phyloP scores from a whole-genome alignment of 768 basidiomycete species.

The Austroboletus eburneus region DNA sequence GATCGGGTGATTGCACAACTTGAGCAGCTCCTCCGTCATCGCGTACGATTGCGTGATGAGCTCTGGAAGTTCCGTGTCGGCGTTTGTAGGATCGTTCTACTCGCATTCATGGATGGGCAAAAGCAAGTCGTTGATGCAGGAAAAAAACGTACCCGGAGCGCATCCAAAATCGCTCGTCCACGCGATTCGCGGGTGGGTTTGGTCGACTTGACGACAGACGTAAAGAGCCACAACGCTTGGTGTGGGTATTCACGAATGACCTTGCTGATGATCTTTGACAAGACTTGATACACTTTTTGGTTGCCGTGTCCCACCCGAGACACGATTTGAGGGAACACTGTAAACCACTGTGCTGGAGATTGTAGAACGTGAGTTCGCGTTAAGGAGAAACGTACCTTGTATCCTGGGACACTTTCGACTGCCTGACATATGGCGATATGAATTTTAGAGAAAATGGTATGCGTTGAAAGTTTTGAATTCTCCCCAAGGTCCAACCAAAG shows the following conservation, averaged over 20 bases:
- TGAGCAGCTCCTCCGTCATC: constrained; percentile 70
- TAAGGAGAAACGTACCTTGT: constrained; percentile 59
- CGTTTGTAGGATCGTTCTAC: constrained; percentile 46
- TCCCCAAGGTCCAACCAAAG: constrained; percentile 95
- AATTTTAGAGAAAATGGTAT: constrained; percentile 49
- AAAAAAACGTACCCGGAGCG: constrained; percentile 46
- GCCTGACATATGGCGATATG: constrained; percentile 52
- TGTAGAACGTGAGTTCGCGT: too few relatives aligned
- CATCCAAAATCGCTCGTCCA: constrained; percentile 54
- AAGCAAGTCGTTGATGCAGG: background rate
- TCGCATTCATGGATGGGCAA: background rate
- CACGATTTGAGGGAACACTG: constrained; percentile 94
- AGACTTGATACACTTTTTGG: constrained; percentile 49
- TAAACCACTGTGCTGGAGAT: constrained; percentile 69
- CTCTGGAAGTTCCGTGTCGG: constrained; percentile 36
- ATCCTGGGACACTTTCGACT: constrained; percentile 62
- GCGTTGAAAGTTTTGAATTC: constrained; percentile 18
- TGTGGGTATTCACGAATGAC: constrained; percentile 84
- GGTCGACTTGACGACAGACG: constrained; percentile 82
- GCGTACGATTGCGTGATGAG: constrained; percentile 52
- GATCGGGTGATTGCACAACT: constrained; percentile 56
- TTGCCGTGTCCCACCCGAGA: constrained; percentile 84
- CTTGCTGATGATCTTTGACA: constrained; percentile 61
- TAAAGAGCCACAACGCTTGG: constrained; percentile 91
- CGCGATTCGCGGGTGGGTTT: constrained; percentile 55